Conservation (phyloP, 345 rosid genomes). For the Combretum micranthum region DNA sequence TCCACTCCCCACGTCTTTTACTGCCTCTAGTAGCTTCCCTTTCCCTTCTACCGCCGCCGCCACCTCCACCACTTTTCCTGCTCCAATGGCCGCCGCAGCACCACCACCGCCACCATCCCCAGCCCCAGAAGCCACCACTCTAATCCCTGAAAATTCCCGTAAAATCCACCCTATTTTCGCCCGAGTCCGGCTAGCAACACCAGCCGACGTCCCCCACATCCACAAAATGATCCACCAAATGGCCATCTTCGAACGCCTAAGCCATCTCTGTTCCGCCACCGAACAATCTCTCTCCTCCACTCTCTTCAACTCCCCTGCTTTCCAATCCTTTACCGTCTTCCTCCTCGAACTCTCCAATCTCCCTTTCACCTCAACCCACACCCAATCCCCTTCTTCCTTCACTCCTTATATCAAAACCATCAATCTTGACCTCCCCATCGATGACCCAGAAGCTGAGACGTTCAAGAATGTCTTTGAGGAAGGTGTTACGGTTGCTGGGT, state of each 20-base stretch:
- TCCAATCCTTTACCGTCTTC: constrained; percentile 74
- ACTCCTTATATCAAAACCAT: constrained; percentile 29
- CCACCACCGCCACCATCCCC: constrained; percentile 85
- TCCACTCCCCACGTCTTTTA: not conserved
- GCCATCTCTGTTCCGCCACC: constrained; percentile 67
- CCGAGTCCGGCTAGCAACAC: constrained; percentile 83
- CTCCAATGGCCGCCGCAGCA: constrained; percentile 77
- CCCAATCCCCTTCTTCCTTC: constrained; percentile 17
- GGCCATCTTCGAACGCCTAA: constrained; percentile 80
- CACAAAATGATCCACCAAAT: constrained; percentile 81
- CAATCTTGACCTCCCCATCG: constrained; percentile 38
- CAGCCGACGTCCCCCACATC: constrained; percentile 67
- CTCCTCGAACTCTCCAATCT: constrained; percentile 60
- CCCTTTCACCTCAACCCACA: constrained; percentile 25
- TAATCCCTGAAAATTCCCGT: constrained; percentile 29
- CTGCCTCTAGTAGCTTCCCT: not conserved
- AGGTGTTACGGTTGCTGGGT: constrained; percentile 59
- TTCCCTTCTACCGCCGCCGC: not conserved
- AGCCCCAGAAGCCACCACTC: constrained; percentile 43
- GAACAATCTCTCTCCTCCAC: constrained; percentile 66
- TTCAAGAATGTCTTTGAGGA: constrained; percentile 23
- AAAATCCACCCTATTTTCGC: constrained; percentile 54
- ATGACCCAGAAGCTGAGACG: constrained; percentile 43
- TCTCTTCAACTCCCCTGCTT: constrained; percentile 70
- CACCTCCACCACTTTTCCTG: not conserved